Evolutionary conservation across 2,329 filamentous ascomycete species (phyloP), one percentile per base, ranked within the genome.

Genomic region (Metarhizium guizhouense): DNA sequence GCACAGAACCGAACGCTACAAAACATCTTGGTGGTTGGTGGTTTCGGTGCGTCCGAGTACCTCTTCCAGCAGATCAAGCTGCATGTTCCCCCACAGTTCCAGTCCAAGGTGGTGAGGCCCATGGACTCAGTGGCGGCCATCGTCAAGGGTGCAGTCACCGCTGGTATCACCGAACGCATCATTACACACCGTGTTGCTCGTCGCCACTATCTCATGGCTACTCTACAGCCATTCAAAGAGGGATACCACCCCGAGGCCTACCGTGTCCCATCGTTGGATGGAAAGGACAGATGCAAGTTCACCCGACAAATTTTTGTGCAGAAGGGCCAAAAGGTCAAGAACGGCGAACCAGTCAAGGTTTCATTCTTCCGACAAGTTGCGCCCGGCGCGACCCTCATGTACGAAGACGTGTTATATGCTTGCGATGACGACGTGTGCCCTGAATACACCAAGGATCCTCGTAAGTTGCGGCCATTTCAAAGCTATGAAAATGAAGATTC

Each of bases 31-130:
- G 92, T 99, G 7, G 94, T 99, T 10, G 94, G 94, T 79, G 94
- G 94, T 63, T 99, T 99, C 69, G 94, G 94, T 76, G 94, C 93
- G 34, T 97, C 93, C 7, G 94, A 99, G 74, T 97, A 97, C 70
- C 86, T 99, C 58, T 99, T 97, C 84, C 93, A 97, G 74, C 94
- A 99, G 74, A 97, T 99, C 78, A 96, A 96, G 74, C 85, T 97
- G 49, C 94, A 97, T 69, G 94, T 99, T 2, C 94, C 94, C 42
- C 94, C 94, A 10, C 94, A 97, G 71, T 99, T 96, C 79, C 93
- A 97, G 76, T 87, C 90, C 70, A 97, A 97, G 81, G 94, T 97
- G 51, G 93, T 99, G 47, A 86, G 94, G 54, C 94, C 94, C 56
- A 97, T 97, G 94, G 94, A 99, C 76, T 96, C 94, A 1, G 94